These are phyloP conservation scores for Coemansia sp. DNA, from an alignment of 192 early-diverging fungal genomes.

Conservation along the genomic window DNA sequence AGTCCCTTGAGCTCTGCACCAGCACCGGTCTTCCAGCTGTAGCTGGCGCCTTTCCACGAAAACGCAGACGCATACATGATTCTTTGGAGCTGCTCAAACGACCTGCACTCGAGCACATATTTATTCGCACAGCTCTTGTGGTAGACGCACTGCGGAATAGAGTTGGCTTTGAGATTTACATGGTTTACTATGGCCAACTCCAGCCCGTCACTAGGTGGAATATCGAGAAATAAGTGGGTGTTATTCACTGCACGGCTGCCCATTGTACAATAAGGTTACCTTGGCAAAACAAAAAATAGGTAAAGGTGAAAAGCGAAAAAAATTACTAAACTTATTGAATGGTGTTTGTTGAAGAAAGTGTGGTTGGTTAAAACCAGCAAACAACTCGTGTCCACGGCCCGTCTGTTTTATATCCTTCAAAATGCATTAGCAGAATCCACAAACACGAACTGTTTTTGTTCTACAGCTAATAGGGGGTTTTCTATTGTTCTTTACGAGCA, in stretches of 20 bases:
- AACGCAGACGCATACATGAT: neutral
- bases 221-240: neutral
- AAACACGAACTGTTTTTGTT: neutral
- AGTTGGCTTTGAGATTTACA: neutral
- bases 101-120: neutral
- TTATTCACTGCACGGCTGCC: neutral
- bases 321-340: neutral
- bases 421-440: neutral
- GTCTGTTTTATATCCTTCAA: neutral
- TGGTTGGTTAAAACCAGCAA: too few species aligned
- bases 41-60: neutral
- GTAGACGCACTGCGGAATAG: neutral
- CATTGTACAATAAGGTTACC: neutral
- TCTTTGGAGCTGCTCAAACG: slow-evolving; percentile 1
- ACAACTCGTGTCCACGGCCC: too few species aligned
- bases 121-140: neutral
- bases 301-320: neutral
- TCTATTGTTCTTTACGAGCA: neutral
- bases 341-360: too few species aligned
- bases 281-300: neutral
- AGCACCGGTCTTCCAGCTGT: neutral
- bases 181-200: neutral
- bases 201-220: neutral
- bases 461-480: neutral
- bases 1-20: neutral